A percentile compares a stretch with the other conserved stretches of the same genome.
Evolutionary conservation across 768 basidiomycete genomes (phyloP).

Genomic region (Agaricus subrufescens): DNA sequence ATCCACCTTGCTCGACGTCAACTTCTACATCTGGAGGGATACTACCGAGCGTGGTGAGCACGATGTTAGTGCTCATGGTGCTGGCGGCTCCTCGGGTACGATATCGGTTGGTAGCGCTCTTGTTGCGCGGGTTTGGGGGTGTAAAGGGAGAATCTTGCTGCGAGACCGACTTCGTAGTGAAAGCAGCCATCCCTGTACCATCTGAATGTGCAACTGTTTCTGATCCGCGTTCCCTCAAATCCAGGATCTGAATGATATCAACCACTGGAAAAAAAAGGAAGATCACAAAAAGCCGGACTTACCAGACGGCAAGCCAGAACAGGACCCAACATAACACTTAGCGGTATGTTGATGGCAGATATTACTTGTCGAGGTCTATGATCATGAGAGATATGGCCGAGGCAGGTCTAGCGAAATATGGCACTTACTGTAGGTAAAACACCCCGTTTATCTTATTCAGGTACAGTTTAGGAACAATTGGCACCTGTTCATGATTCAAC

Average conservation of each 20-base stretch:
- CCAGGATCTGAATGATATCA: constrained; percentile 52
- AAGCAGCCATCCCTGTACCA: constrained; percentile 62
- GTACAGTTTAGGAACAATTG: not conserved
- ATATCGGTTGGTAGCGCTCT: constrained; percentile 30
- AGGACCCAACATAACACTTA: constrained; percentile 81
- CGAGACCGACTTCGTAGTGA: constrained; percentile 58
- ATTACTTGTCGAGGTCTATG: constrained; percentile 74
- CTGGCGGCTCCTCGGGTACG: constrained; percentile 42
- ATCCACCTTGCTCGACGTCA: constrained; percentile 46
- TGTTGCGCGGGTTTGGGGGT: constrained; percentile 42
- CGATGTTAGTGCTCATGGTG: constrained; percentile 55
- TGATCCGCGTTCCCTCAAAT: constrained; percentile 77
- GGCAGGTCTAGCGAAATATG: not conserved
- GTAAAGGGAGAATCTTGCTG: constrained; percentile 53
- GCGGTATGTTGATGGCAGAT: constrained; percentile 78
- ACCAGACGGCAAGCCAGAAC: constrained; percentile 77
- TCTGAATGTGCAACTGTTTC: constrained; percentile 75
- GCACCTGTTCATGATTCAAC: not conserved
- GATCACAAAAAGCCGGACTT: constrained; percentile 14
- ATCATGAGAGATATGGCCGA: constrained; percentile 9
- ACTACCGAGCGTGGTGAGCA: constrained; percentile 61
- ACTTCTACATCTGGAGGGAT: constrained; percentile 48
- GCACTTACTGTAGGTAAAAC: constrained; percentile 75
- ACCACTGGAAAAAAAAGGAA: constrained; percentile 1
- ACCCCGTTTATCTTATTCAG: constrained; percentile 63